phyloP scores from a whole-genome alignment of 2,329 filamentous ascomycete genomes.

The Colletotrichum shisoi region DNA sequence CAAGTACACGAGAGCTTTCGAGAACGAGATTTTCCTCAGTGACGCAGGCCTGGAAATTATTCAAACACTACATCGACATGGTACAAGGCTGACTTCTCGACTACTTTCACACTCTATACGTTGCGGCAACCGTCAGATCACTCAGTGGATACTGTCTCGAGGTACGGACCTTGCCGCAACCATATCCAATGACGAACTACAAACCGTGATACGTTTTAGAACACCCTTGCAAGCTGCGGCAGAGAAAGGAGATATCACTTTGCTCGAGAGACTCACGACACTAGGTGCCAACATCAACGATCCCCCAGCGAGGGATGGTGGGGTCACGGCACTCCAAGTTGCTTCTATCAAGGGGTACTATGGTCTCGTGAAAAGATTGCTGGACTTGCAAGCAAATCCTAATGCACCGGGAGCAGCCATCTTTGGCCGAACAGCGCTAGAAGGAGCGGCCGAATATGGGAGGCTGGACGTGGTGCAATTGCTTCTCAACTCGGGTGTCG shows the following conservation, averaged over 20 bases:
- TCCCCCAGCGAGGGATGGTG: rapidly evolving
- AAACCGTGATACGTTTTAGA: too few relatives aligned
- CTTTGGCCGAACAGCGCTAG: neutral
- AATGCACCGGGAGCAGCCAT: rapidly evolving
- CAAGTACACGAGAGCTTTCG: too few relatives aligned
- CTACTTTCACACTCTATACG: neutral
- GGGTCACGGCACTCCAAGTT: neutral
- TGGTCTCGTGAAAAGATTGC: neutral
- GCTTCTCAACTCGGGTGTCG: neutral
- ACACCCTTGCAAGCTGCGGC: neutral
- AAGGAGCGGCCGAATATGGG: neutral
- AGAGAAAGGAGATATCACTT: neutral
- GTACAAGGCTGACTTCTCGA: neutral
- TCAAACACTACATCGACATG: neutral
- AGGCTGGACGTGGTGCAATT: neutral
- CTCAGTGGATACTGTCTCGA: neutral
- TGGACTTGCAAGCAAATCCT: neutral
- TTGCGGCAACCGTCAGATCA: neutral
- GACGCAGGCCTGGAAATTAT: too few relatives aligned
- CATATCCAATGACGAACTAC: neutral
- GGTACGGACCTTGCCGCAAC: neutral
- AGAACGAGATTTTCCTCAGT: too few relatives aligned
- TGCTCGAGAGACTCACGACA: neutral
- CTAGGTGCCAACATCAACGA: neutral
- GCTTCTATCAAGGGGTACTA: neutral